phyloP scores from a whole-genome alignment of 1,139 yeast genomes.

The Yamadazyma mexicana region DNA sequence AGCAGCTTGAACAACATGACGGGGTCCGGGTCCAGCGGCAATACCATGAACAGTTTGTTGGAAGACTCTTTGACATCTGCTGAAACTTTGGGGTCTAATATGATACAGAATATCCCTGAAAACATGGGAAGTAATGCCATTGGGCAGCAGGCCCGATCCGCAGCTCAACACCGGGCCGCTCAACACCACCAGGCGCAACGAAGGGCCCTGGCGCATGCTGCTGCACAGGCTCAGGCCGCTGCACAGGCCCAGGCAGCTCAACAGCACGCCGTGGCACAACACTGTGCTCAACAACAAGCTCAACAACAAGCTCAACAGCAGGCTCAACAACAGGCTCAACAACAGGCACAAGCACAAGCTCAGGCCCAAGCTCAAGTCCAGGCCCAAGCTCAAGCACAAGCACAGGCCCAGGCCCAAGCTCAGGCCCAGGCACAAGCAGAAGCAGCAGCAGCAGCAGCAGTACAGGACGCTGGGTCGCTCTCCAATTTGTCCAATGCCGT shows the following conservation, averaged over 20 bases:
- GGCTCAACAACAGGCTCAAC: conserved; percentile 2
- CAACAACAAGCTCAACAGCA: neutral
- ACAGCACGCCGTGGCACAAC: conserved; percentile 2
- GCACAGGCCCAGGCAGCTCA: conserved; percentile 4
- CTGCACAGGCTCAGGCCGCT: neutral
- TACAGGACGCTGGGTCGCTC: neutral
- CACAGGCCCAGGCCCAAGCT: conserved; percentile 3
- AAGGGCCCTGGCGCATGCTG: conserved; percentile 3
- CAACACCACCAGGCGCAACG: conserved; percentile 1
- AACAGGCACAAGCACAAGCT: neutral
- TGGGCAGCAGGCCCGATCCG: no score
- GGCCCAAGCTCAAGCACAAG: conserved; percentile 5
- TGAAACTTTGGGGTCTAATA: neutral
- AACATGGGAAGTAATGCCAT: no score
- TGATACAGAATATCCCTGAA: no score
- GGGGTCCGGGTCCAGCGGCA: neutral
- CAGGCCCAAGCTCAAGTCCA: conserved; percentile 1
- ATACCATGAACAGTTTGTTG: neutral
- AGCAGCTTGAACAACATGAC: neutral
- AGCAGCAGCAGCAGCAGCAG: conserved; percentile 1
- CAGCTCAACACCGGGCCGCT: no score
- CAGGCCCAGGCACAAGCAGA: conserved; percentile 2
- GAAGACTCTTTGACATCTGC: neutral
- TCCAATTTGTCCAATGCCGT: conserved; percentile 12
- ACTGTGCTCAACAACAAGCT: neutral